A percentile compares a stretch with the other conserved stretches of the same genome.
These are phyloP conservation scores for Boletus sp. DNA, from an alignment of 1,284 basidiomycete genomes.

Conservation along the genomic window DNA sequence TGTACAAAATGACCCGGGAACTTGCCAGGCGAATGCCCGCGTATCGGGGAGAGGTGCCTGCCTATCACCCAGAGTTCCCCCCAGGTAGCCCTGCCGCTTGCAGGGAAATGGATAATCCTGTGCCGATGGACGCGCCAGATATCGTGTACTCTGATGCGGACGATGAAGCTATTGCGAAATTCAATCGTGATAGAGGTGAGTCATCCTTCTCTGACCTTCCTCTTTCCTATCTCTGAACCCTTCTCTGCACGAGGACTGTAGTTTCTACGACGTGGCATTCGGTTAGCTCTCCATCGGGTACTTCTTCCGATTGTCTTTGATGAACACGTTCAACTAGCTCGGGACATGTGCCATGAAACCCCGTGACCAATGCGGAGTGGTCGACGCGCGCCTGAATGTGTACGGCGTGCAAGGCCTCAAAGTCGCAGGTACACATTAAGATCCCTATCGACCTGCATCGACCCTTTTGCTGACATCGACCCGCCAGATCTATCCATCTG, in stretches of 20 bases:
- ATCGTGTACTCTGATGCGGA: slow-evolving; percentile 57
- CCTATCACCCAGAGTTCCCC: slow-evolving; percentile 49
- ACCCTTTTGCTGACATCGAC: background rate
- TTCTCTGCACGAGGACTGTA: slow-evolving; percentile 14
- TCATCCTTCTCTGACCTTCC: background rate
- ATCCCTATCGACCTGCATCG: background rate
- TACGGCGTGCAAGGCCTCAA: slow-evolving; percentile 22
- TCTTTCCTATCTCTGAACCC: background rate
- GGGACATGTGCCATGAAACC: slow-evolving; percentile 30
- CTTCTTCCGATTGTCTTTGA: background rate
- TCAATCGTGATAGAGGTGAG: slow-evolving; percentile 33
- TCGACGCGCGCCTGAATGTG: slow-evolving; percentile 21
- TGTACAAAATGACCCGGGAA: slow-evolving; percentile 22
- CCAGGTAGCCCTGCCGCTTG: slow-evolving; percentile 42
- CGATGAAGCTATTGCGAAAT: slow-evolving; percentile 47
- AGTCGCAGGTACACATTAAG: slow-evolving; percentile 17
- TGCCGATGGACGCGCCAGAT: slow-evolving; percentile 40
- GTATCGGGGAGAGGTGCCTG: slow-evolving; percentile 50
- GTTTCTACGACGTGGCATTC: slow-evolving; percentile 54
- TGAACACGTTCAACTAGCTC: slow-evolving; percentile 6
- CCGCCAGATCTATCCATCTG: slow-evolving; percentile 23
- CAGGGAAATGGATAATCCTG: slow-evolving; percentile 33
- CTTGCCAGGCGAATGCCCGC: slow-evolving; percentile 47
- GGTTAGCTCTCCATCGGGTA: slow-evolving; percentile 31
- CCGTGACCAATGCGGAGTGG: slow-evolving; percentile 16